Percentiles rank a stretch among this genome's conserved stretches.
phyloP scores from a whole-genome alignment of 1,284 basidiomycete genomes.

The Naganishia sp. region DNA sequence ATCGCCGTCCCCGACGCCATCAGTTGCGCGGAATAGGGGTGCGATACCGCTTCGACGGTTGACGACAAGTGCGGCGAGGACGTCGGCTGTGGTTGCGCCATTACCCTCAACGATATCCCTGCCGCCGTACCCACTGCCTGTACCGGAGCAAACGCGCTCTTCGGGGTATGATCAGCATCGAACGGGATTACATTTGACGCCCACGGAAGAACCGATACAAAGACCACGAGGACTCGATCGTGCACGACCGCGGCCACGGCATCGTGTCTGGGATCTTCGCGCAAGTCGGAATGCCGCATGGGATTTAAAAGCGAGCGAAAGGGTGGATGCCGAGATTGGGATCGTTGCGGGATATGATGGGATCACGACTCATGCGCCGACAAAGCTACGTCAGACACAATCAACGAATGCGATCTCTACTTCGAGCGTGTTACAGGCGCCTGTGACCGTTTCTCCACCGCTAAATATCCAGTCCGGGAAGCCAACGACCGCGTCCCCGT shows the following conservation, averaged over 20 bases:
- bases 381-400: neutral
- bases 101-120: neutral
- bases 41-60: slow-evolving; percentile 3
- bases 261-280: slow-evolving; percentile 19
- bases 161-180: slow-evolving; percentile 20
- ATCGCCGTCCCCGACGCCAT: slow-evolving; percentile 3
- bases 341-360: neutral
- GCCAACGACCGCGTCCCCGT: slow-evolving; percentile 6
- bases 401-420: neutral
- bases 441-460: neutral
- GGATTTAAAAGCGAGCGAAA: neutral
- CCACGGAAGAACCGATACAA: neutral
- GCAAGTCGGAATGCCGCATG: neutral
- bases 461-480: neutral
- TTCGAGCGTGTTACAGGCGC: no score
- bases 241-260: neutral
- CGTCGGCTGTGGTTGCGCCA: neutral
- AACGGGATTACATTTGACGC: slow-evolving; percentile 1
- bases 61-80: neutral
- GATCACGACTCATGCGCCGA: neutral
- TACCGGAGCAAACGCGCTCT: neutral
- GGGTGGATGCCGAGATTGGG: neutral
- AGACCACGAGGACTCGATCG: neutral
- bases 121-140: slow-evolving; percentile 1
- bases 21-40: neutral